These are phyloP conservation scores for Colletotrichum lini DNA, from an alignment of 2,329 filamentous ascomycete genomes.

Conservation along the genomic window DNA sequence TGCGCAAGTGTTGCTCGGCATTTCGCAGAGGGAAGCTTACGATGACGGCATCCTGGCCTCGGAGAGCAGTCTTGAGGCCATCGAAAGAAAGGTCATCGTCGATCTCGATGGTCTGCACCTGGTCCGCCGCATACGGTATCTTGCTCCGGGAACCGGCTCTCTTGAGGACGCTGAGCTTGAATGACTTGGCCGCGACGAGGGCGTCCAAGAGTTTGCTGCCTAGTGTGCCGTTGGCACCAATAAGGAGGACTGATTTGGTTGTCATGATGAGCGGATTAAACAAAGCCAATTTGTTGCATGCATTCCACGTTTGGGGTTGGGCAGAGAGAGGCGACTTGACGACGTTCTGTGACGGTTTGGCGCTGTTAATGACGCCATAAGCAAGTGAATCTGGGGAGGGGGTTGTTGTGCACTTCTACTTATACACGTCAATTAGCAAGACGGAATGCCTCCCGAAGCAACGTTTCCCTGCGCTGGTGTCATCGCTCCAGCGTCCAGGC, in stretches of 20 bases:
- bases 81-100: constrained; percentile 50
- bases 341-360: neutral
- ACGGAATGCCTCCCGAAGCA: constrained; percentile 8
- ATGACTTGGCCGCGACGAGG: constrained; percentile 49
- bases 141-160: constrained; percentile 51
- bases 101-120: constrained; percentile 46
- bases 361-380: neutral
- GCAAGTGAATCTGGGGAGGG: neutral
- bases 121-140: constrained; percentile 40
- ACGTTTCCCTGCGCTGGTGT: neutral
- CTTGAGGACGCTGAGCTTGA: constrained; percentile 52
- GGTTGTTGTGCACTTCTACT: neutral
- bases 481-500: too few species aligned
- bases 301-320: neutral
- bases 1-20: constrained; percentile 51
- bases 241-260: constrained; percentile 54
- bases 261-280: constrained; percentile 45
- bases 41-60: constrained; percentile 55
- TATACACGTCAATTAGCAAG: neutral
- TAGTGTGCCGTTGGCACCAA: constrained; percentile 56
- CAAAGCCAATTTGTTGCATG: neutral
- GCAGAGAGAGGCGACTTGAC: neutral
- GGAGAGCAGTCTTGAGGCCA: constrained; percentile 50
- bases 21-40: constrained; percentile 51
- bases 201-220: constrained; percentile 52